Percentiles rank a stretch among this genome's conserved stretches.
Evolutionary conservation across 169 alveolate species (phyloP).

Genomic region (Plasmodium gaboni): DNA sequence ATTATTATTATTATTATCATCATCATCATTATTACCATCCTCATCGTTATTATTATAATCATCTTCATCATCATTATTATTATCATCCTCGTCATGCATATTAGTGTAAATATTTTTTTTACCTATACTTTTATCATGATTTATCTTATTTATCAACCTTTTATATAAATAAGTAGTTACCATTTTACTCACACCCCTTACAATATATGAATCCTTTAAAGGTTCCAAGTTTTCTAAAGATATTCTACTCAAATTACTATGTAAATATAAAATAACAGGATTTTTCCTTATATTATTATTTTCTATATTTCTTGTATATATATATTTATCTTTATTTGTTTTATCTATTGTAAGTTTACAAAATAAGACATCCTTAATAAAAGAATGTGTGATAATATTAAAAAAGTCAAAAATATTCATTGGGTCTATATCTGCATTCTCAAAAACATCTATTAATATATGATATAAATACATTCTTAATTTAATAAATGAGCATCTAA

Average conservation of each 20-base stretch:
- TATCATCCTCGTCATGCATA: slow-evolving; percentile 2
- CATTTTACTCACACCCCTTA: slow-evolving; percentile 49
- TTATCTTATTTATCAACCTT: slow-evolving; percentile 30
- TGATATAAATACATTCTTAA: slow-evolving; percentile 73
- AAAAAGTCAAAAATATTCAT: slow-evolving; percentile 50
- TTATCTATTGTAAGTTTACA: slow-evolving; percentile 28
- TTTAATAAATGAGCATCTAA: slow-evolving; percentile 59
- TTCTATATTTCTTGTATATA: slow-evolving; percentile 47
- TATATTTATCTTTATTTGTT: slow-evolving; percentile 31
- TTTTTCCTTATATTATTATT: slow-evolving; percentile 40
- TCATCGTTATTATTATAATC: not conserved
- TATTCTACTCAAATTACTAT: slow-evolving; percentile 61
- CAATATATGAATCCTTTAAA: slow-evolving; percentile 63
- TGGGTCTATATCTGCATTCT: slow-evolving; percentile 12
- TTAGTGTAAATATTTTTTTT: too few relatives aligned
- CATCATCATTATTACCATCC: not conserved
- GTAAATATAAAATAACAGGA: slow-evolving; percentile 58
- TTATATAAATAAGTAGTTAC: slow-evolving; percentile 66
- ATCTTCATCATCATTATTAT: not conserved
- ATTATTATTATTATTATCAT: not conserved
- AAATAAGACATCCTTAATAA: slow-evolving; percentile 40
- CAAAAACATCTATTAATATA: slow-evolving; percentile 65
- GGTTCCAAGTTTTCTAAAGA: slow-evolving; percentile 73
- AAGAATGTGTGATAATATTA: slow-evolving; percentile 63
- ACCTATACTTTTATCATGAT: not conserved